Base-by-base conservation (phyloP, 2,329 filamentous ascomycete species). In the Clarireedia monteithiana region DNA sequence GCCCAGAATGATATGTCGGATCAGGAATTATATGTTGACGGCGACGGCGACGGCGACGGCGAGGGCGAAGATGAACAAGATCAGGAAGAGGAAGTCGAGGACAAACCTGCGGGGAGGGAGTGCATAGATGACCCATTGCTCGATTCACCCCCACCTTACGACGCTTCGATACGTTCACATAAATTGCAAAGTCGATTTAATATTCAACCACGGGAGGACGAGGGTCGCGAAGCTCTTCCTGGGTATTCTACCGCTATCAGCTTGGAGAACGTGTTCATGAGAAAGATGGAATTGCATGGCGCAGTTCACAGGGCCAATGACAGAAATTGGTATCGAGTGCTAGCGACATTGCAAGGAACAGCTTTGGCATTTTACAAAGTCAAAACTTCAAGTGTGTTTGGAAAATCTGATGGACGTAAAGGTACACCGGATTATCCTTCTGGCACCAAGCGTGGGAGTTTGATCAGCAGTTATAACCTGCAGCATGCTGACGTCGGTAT, bases 401-500 rank as follows among this genome's bases (percentile, higher is more conserved):
- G 71, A 65, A 74, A 70, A 58, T 78, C 75, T 60, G 72, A 71
- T 48, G 77, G 76, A 1, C 75, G 77, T 2, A 74, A 74, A 17
- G 72, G 78, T 57, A 75, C 72, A 58, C 75, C 75, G 17, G 77
- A 78, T 64, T 75, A 73, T 63, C 80, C 74, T 27, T 74, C 71
- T 42, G 85, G 71, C 73, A 70, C 79, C 45, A 78, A 72, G 61
- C 76, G 72, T 58, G 80, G 80, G 20, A 75, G 75, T 55, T 70
- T 89, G 39, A 73, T 89, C 60, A 81, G 77, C 67, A 80, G 78
- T n/a, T 91, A 89, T 67, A 86, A 83, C 52, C 75, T 91, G 48
- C 79, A 89, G 60, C 84, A 90, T 67, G 87, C 86, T 23, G 87
- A 91, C 69, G 81, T 86, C 23, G 87, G 87, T 10, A 80, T 90